Evolutionary conservation across 371 early-diverging fungal genomes (phyloP), one percentile per base, ranked within the genome.

Genomic region (Rhizopus microsporus): DNA sequence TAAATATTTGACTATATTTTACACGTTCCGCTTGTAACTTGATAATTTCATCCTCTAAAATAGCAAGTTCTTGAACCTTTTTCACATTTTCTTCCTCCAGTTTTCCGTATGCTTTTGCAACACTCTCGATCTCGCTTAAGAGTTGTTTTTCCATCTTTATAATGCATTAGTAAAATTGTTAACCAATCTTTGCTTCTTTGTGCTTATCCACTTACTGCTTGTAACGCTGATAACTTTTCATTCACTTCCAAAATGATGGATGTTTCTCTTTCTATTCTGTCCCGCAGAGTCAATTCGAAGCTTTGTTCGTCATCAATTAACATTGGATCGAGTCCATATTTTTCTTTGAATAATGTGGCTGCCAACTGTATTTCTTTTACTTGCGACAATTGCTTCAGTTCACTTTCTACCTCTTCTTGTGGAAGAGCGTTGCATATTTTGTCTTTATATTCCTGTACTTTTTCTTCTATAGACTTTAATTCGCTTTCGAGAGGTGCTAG

Each of bases 81-180:
- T 83, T 78, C 7, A 90, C 78, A 56, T 84, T 88, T 54, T 90
- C 90, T 56, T 91, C 90, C 63, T 94, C 92, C 23, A 95, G 80
- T 60, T 90, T 82, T 4, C 79, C 77, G 80, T 89, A 93, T 10
- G 89, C 90, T 54, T 85, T 81, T n/a, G 87, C 86, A 15, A 92
- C 86, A 13, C 81, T 85, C 51, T 96, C 93, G 42, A 96, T 85
- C 72, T 94, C 93, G 34, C 75, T 75, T 67, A 86, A 59, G 30
- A 95, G 71, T 59, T 85, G 83, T 33, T 79, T 67, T 53, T 85
- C 86, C 32, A 68, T 72, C 73, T 73, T 56, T 32, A 37, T 6
- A 44, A n/a, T 23, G 47, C 0, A 49, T 34, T 15, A 38, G 32
- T 9, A 42, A 29, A 30, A 9, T 31, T 16, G 23, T 23, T 4